Evolutionary conservation across 805 yeast species (phyloP).

Genomic region (Nakazawaea molendinolei): DNA sequence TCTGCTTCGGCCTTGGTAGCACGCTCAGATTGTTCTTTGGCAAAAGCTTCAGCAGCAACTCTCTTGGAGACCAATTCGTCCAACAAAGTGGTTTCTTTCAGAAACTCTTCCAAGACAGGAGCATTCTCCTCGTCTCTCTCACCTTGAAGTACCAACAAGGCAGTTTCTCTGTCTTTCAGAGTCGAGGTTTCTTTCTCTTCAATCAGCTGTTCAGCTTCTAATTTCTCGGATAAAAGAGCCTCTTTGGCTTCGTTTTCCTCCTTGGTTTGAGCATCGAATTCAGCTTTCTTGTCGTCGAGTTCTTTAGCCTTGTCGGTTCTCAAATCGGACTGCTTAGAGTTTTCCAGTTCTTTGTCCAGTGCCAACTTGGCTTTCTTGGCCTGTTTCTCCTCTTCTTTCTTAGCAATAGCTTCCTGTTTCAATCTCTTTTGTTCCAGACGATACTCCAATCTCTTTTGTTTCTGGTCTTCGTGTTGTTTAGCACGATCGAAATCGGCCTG

Average conservation of each 20-base stretch:
- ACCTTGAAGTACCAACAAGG: constrained; percentile 38
- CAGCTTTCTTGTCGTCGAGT: constrained; percentile 40
- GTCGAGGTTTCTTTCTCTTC: constrained; percentile 36
- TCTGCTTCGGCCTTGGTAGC: constrained; percentile 34
- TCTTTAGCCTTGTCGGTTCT: constrained; percentile 27
- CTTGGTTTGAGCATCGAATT: constrained; percentile 29
- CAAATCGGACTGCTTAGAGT: constrained; percentile 38
- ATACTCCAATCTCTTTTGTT: constrained; percentile 25
- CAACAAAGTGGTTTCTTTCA: constrained; percentile 41
- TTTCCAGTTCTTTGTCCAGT: constrained; percentile 40
- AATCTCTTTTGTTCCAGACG: constrained; percentile 31
- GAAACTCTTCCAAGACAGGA: constrained; percentile 49
- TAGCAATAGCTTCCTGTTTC: constrained; percentile 28
- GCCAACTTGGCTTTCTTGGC: constrained; percentile 41
- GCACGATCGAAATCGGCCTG: constrained; percentile 39
- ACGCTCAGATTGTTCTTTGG: constrained; percentile 36
- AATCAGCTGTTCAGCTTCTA: constrained; percentile 36
- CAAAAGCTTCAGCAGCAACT: constrained; percentile 37
- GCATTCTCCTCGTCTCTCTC: constrained; percentile 48
- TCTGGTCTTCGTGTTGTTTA: constrained; percentile 32
- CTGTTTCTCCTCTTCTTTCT: constrained; percentile 24
- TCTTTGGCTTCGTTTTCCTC: constrained; percentile 34
- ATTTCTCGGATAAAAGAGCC: constrained; percentile 32
- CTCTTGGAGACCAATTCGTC: constrained; percentile 44
- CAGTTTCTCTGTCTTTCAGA: constrained; percentile 38